A percentile compares a stretch with the other conserved stretches of the same genome.
Evolutionary conservation across 345 rosid genomes (phyloP).

Genomic region (Theobroma cacao): DNA sequence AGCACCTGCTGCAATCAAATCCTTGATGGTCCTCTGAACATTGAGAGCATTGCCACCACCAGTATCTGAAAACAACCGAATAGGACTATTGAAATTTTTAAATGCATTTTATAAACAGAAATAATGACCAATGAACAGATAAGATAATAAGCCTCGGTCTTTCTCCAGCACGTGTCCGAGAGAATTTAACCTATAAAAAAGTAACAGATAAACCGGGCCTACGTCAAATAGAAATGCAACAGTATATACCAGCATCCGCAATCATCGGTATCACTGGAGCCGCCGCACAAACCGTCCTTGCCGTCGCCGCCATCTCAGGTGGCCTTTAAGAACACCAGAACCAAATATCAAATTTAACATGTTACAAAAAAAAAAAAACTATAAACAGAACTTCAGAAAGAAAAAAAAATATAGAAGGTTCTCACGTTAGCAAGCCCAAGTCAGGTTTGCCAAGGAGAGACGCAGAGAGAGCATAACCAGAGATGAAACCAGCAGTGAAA

Average conservation of each 20-base stretch:
- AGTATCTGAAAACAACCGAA: conserved; percentile 30
- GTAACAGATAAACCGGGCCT: background rate
- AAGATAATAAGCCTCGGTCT: background rate
- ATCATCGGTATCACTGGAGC: conserved; percentile 41
- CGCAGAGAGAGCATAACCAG: conserved; percentile 55
- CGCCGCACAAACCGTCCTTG: conserved; percentile 41
- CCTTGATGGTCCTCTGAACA: conserved; percentile 53
- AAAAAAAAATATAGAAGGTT: background rate
- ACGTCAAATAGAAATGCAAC: background rate
- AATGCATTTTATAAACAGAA: background rate
- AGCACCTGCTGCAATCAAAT: conserved; percentile 55
- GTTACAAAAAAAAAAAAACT: background rate
- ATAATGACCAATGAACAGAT: background rate
- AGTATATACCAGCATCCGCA: conserved; percentile 40
- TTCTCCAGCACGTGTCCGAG: background rate
- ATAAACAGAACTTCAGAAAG: background rate
- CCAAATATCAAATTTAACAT: background rate
- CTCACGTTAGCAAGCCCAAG: conserved; percentile 49
- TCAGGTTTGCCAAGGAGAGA: conserved; percentile 49
- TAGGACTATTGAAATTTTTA: background rate
- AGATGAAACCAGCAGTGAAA: conserved; percentile 45
- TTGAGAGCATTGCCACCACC: conserved; percentile 57
- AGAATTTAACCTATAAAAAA: background rate
- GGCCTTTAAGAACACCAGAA: conserved; percentile 23
- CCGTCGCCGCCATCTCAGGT: conserved; percentile 51